Evolutionary conservation across 345 rosid genomes (phyloP), one percentile per base, ranked within the genome.

Genomic region (Adansonia digitata): DNA sequence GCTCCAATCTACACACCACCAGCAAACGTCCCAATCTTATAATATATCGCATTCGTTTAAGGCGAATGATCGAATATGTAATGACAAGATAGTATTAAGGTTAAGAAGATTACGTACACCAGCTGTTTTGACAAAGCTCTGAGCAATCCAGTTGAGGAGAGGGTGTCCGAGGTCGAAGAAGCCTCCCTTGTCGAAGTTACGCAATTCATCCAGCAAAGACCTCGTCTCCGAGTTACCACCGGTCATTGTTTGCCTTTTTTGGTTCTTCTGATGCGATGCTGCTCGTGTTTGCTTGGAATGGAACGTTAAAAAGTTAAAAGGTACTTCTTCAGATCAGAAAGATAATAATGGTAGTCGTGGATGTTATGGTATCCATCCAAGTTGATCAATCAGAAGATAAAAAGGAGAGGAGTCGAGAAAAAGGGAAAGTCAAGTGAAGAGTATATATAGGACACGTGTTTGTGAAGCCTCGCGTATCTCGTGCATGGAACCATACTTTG

Each of bases 81-180:
- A 48, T 18, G 55, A 49, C 55, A 1, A 72, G 48, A 10, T 15
- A 45, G 22, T 31, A 26, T 42, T 22, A 14, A 64, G 10, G n/a
- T 18, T 7, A 27, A 6, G 5, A 27, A 10, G 52, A 22, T 70
- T 56, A 8, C 26, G 20, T 77, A 93, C 97, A 53, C 94, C 94
- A 7, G 98, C 99, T 62, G 97, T 96, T 81, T 85, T 93, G 67
- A 93, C 84, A 79, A 95, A 90, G 82, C 93, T 90, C 48, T 95
- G 92, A 6, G 97, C 92, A 73, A 91, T 74, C 73, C 96, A 88
- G 81, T 95, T 91, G 57, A 93, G 97, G 72, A 95, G 96, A 81
- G 96, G 99, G 78, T 93, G 99, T 48, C 99, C 96, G 27, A 95
- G 86, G 82, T 93, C 98, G 76, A 95, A 84, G 75, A 84, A 77